Conservation (phyloP, 441 rosid species). For the Gossypium schwendimanii region DNA sequence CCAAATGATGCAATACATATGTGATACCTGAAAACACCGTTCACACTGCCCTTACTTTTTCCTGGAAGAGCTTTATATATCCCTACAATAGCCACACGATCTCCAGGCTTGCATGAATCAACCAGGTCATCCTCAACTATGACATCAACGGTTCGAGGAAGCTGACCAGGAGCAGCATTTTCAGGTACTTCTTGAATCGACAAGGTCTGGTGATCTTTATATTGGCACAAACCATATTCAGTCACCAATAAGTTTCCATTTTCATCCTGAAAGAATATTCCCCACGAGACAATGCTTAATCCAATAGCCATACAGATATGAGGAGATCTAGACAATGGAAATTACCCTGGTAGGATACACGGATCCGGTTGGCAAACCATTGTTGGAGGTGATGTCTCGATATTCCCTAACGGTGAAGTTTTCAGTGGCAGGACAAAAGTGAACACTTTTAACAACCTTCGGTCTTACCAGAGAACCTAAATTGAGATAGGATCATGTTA, state of each 20-base stretch:
- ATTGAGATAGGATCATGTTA: conserved; percentile 8
- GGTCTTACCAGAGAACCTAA: conserved; percentile 98
- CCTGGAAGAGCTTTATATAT: conserved; percentile 95
- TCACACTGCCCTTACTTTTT: conserved; percentile 86
- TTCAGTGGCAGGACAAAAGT: conserved; percentile 79
- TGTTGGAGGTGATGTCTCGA: conserved; percentile 80
- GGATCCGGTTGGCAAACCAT: conserved; percentile 92
- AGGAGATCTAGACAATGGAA: not conserved
- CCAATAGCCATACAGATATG: not conserved
- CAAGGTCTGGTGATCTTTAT: conserved; percentile 93
- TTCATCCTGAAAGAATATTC: conserved; percentile 49
- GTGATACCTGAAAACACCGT: conserved; percentile 87
- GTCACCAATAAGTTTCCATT: conserved; percentile 82
- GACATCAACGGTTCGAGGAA: conserved; percentile 89
- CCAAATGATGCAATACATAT: not conserved
- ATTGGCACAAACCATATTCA: conserved; percentile 84
- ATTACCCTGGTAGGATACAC: conserved; percentile 98
- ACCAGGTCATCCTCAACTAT: conserved; percentile 93
- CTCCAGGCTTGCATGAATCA: conserved; percentile 98
- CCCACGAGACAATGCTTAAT: conserved; percentile 13
- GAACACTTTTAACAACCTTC: conserved; percentile 96
- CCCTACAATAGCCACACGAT: conserved; percentile 87
- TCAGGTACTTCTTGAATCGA: conserved; percentile 98
- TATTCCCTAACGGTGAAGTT: conserved; percentile 74
- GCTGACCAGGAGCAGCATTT: conserved; percentile 98